Percentiles rank a stretch among this genome's conserved stretches.
Evolutionary conservation across 768 basidiomycete species (phyloP).

Genomic region (Phaffia australis): DNA sequence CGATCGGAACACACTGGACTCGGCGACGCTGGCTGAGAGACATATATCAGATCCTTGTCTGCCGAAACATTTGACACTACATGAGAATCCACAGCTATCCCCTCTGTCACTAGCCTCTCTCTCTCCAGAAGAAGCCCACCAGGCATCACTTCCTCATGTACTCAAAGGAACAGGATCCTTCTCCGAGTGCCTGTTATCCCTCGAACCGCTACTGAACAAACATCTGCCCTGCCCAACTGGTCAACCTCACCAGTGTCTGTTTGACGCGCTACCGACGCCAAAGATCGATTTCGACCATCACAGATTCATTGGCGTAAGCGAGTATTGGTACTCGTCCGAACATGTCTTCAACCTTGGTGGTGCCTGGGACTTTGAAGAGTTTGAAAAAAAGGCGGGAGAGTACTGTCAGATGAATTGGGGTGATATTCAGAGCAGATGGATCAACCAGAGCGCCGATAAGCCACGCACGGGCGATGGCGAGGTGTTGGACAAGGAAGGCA

Average conservation of each 20-base stretch:
- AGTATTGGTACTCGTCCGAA: conserved; percentile 99
- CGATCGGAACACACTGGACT: background rate
- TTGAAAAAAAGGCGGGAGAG: conserved; percentile 77
- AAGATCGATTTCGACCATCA: conserved; percentile 75
- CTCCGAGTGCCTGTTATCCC: conserved; percentile 62
- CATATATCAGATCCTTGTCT: conserved; percentile 76
- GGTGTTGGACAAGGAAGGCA: conserved; percentile 22
- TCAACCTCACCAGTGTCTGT: conserved; percentile 59
- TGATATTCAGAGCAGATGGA: conserved; percentile 58
- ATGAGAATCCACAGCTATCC: conserved; percentile 43
- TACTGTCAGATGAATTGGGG: conserved; percentile 77
- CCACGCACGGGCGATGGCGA: conserved; percentile 43
- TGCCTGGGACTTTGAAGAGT: conserved; percentile 89
- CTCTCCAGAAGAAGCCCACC: conserved; percentile 39
- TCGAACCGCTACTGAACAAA: conserved; percentile 72
- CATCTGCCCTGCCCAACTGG: conserved; percentile 55
- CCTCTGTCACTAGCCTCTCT: conserved; percentile 36
- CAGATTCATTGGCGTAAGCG: conserved; percentile 85
- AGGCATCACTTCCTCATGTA: conserved; percentile 48
- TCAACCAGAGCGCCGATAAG: conserved; percentile 23
- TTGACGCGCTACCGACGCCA: conserved; percentile 88
- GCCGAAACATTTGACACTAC: conserved; percentile 58
- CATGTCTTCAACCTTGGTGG: conserved; percentile 82
- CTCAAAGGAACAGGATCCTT: conserved; percentile 84
- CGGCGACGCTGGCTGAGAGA: background rate